Evolutionary conservation across 1,284 basidiomycete species (phyloP).

Genomic region (Ceratobasidium sp.): DNA sequence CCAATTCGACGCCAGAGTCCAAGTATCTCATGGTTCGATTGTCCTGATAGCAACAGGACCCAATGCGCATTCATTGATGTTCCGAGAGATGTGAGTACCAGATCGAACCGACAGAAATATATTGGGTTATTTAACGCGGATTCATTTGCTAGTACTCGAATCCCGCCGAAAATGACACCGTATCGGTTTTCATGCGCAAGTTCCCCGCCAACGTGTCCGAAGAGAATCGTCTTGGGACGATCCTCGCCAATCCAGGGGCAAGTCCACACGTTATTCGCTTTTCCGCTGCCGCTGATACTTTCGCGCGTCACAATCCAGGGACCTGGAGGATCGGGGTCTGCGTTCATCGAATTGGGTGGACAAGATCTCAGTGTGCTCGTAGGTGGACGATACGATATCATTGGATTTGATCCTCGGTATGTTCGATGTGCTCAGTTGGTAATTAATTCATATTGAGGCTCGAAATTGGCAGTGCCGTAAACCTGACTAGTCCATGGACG

Average conservation of each 20-base stretch:
- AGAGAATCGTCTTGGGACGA: constrained; percentile 17
- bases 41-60: constrained; percentile 15
- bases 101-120: neutral
- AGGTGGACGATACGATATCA: constrained; percentile 45
- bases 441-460: neutral
- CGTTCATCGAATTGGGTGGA: constrained; percentile 17
- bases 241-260: constrained; percentile 21
- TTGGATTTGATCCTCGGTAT: constrained; percentile 36
- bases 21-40: constrained; percentile 19
- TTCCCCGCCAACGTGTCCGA: neutral
- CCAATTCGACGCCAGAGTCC: neutral
- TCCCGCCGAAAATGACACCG: constrained; percentile 3
- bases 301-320: constrained; percentile 26
- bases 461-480: constrained; percentile 7
- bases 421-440: constrained; percentile 29
- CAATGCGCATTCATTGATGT: constrained; percentile 32
- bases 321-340: constrained; percentile 45
- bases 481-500: constrained; percentile 29
- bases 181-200: constrained; percentile 33
- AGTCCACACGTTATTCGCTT: neutral
- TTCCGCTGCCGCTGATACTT: neutral
- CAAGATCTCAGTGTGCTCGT: constrained; percentile 42
- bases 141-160: constrained; percentile 5
- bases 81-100: constrained; percentile 14
- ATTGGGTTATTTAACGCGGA: neutral